phyloP scores from a whole-genome alignment of 192 early-diverging fungal species.

The Coemansia sp. region DNA sequence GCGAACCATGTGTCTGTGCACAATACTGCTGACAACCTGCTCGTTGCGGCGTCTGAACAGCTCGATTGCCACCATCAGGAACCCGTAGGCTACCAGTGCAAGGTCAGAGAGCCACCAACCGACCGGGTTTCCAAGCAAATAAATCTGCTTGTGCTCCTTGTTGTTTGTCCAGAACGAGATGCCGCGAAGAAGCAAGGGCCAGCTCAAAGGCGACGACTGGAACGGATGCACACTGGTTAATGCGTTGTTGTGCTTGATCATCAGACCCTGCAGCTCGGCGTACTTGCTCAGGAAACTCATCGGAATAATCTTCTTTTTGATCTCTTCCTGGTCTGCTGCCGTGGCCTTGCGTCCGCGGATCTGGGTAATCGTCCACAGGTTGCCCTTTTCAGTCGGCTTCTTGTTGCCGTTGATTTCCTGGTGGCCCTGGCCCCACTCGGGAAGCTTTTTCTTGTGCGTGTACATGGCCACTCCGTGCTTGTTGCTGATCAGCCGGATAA shows the following conservation, averaged over 20 bases:
- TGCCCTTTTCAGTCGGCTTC: constrained; percentile 69
- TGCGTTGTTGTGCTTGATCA: constrained; percentile 89
- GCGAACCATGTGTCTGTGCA: constrained; percentile 42
- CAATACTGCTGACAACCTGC: constrained; percentile 55
- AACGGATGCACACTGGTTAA: constrained; percentile 93
- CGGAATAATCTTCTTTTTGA: constrained; percentile 14
- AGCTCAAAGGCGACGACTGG: constrained; percentile 77
- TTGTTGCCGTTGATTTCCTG: constrained; percentile 98
- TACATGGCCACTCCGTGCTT: constrained; percentile 77
- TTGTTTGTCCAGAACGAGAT: constrained; percentile 94
- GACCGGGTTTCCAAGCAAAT: constrained; percentile 86
- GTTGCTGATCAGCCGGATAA: constrained; percentile 57
- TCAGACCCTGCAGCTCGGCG: constrained; percentile 81
- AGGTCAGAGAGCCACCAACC: constrained; percentile 75
- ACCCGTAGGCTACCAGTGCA: constrained; percentile 54
- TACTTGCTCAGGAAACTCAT: constrained; percentile 80
- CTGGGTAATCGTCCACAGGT: constrained; percentile 78
- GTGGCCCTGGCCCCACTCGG: constrained; percentile 87
- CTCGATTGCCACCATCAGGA: constrained; percentile 68
- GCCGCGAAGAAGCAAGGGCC: constrained; percentile 86
- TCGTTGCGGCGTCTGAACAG: constrained; percentile 74
- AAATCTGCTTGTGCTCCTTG: constrained; percentile 76
- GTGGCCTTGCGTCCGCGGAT: constrained; percentile 70
- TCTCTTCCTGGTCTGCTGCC: constrained; percentile 20
- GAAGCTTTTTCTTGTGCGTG: constrained; percentile 72